Base-by-base conservation (phyloP, 805 yeast genomes). In the Ogataea pilisensis region DNA sequence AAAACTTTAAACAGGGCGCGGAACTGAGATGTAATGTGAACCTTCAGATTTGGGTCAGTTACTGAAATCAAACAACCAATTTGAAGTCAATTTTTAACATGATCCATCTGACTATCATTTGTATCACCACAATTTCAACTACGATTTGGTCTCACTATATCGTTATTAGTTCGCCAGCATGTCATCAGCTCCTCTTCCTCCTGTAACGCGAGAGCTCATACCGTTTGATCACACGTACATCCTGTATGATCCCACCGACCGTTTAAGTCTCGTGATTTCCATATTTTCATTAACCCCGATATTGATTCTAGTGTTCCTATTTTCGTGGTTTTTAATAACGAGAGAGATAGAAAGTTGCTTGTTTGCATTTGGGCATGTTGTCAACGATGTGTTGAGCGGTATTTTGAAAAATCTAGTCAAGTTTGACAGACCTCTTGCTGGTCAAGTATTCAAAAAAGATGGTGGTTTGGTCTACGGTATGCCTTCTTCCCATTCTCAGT, bases 401-500 rank as follows among this genome's bases (percentile, higher is more conserved):
- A 49, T 83, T 2, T 63, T 85, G 31, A 91, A 91, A 58, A 68
- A 70, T 17, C 29, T 76, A 1, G 61, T 88, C 30, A 77, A 75
- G 49, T 85, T 85, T 55, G 82, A 86, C 18, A 71, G 99, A 46
- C 99, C 99, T 0, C 3, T 43, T 2, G 44, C 42, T 20, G 65
- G 65, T 3, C 71, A 84, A 47, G 51, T 60, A 2, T 60, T 57
- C 40, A 60, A 60, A 37, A 36, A 48, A 16, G 58, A 55, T 22
- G 57, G 63, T 11, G 49, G 51, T 1, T 46, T 60, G 19, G 80
- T 84, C 1, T 89, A 82, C 59, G 99, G 99, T 0, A 91, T 91
- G 97, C 99, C 99, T 0, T 80, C 90, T 39, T 96, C 99, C 1
- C 99, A 91, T 63, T 80, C 96, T 0, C 99, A 91, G 64, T 93